A percentile compares a stretch with the other conserved stretches of the same genome.
Evolutionary conservation across 257 asterid species (phyloP).

Genomic region (Ilex aquifolium): DNA sequence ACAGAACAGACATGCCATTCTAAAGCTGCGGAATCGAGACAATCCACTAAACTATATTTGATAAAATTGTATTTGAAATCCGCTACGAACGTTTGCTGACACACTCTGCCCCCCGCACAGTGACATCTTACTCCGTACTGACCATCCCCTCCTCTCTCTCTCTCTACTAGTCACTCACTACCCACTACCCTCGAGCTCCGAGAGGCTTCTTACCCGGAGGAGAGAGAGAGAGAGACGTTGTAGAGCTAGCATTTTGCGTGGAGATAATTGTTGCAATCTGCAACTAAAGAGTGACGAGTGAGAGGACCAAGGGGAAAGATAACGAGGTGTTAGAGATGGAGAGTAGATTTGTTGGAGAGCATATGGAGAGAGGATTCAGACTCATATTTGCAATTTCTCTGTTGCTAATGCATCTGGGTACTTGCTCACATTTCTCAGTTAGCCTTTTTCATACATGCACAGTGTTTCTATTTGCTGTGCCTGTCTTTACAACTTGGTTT

Average conservation of each 20-base stretch:
- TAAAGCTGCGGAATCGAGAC: constrained; percentile 43
- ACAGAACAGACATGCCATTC: constrained; percentile 36
- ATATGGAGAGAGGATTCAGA: constrained; percentile 39
- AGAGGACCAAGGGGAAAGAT: not conserved
- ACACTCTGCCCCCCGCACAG: constrained; percentile 28
- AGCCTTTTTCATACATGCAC: not conserved
- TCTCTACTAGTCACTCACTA: not conserved
- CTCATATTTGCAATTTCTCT: constrained; percentile 32
- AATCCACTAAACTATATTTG: constrained; percentile 20
- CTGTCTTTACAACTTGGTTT: not conserved
- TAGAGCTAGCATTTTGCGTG: too few species aligned
- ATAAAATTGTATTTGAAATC: constrained; percentile 42
- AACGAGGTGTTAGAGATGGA: not conserved
- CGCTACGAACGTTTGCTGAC: constrained; percentile 54
- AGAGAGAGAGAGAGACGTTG: too few species aligned
- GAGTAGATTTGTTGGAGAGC: not conserved
- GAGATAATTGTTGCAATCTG: too few species aligned
- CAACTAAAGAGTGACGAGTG: not conserved
- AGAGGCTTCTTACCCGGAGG: too few species aligned
- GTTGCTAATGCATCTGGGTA: constrained; percentile 54
- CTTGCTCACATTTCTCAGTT: constrained; percentile 10
- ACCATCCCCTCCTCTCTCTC: constrained; percentile 4
- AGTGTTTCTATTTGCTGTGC: not conserved
- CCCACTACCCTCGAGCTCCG: not conserved
- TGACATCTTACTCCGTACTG: constrained; percentile 1